Base-by-base conservation (phyloP, 139 green algal genomes). In the Haematococcus sp. region DNA sequence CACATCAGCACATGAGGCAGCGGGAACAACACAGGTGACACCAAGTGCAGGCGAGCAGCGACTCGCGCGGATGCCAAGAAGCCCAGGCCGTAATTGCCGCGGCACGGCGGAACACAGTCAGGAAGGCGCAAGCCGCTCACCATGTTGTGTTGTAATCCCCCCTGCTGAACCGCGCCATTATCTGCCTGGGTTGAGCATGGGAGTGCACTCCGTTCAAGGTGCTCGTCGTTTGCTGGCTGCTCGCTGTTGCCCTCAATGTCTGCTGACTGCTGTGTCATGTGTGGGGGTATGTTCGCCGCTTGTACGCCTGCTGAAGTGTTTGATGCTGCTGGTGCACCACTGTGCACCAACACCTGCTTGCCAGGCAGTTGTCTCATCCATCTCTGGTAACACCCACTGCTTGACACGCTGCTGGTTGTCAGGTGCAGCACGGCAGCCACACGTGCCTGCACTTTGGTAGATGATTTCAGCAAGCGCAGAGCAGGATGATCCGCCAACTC, bases 1-100 rank as follows among this genome's bases (percentile, higher is more conserved):
- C n/a, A n/a, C n/a, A n/a, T 34, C 30, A 76, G 71, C n/a, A 30
- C 71, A 28, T 54, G 55, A 2, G 71, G 71, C 59, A 76, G 28
- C 7, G 58, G 71, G 58, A 76, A 76, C 11, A 76, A 22, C 33
- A 70, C 9, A 1, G 71, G 59, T 40, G 55, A 63, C 35, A 76
- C 59, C 4, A 76, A 20, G 27, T 76, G 56, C 35, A 76, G 71
- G 13, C 59, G 58, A 2, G 43, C 31, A 1, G 33, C 27, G 5
- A 35, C 25, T 2, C 70, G 54, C 9, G 70, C 54, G 27, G 70
- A 30, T 15, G 70, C 52, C 28, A 49, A 23, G 34, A 69, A 68
- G 25, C 70, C 70, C 70, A 76, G 30, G 46, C 67, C 27, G 25
- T 49, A 49, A 11, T 49, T 49, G 40, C 40, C 11, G 7, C 7